Percentiles rank a stretch among this genome's conserved stretches.
These are phyloP conservation scores for Lachnellula occidentalis DNA, from an alignment of 2,329 filamentous ascomycete genomes.

Conservation along the genomic window DNA sequence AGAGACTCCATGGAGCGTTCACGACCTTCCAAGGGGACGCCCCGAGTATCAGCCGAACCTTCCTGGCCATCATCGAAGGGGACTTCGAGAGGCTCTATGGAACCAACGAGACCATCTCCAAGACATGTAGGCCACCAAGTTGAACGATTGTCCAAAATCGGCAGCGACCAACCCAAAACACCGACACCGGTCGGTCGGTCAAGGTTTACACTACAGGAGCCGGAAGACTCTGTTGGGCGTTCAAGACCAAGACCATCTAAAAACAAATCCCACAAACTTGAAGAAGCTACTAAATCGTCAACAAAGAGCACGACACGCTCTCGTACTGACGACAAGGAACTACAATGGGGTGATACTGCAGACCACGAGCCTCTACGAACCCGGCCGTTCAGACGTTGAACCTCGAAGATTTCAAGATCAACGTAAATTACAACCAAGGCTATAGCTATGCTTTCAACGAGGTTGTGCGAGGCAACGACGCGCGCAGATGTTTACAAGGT, in stretches of 20 bases:
- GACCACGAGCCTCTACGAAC: slow-evolving; percentile 36
- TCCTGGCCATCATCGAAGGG: slow-evolving; percentile 8
- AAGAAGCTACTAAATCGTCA: not conserved
- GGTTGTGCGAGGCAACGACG: slow-evolving; percentile 52
- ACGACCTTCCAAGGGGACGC: not conserved
- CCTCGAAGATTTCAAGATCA: slow-evolving; percentile 58
- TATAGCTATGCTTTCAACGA: slow-evolving; percentile 55
- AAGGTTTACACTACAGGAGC: not conserved
- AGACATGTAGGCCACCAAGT: not conserved
- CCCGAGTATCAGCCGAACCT: not conserved
- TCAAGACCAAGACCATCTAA: not conserved
- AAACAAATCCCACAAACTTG: not conserved
- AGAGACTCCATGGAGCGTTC: not conserved
- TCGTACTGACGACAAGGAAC: not conserved
- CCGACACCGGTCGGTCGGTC: not conserved
- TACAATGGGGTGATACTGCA: slow-evolving; percentile 3
- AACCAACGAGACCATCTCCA: not conserved
- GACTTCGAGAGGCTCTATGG: not conserved
- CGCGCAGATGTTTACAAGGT: slow-evolving; percentile 54
- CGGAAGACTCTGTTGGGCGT: not conserved
- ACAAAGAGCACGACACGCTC: not conserved
- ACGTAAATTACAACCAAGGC: slow-evolving; percentile 53
- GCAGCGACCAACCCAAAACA: not conserved
- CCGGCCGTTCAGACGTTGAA: slow-evolving; percentile 36
- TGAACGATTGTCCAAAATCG: not conserved